These are phyloP conservation scores for Pecoramyces ruminantium DNA, from an alignment of 192 early-diverging fungal species.

Conservation along the genomic window DNA sequence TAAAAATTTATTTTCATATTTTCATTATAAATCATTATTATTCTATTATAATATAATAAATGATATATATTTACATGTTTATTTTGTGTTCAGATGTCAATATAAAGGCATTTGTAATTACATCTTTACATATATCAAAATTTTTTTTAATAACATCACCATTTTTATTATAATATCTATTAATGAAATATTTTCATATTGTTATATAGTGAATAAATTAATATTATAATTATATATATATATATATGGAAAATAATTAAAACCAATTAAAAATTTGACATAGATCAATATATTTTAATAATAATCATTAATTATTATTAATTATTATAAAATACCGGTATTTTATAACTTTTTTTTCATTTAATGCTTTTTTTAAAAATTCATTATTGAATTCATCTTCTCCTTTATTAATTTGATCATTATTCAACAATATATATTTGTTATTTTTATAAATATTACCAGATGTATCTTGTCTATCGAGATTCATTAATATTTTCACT, in stretches of 20 bases:
- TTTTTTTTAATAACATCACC: background rate
- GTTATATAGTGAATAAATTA: too few species aligned
- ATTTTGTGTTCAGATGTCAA: background rate
- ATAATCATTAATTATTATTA: too few species aligned
- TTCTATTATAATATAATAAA: too few species aligned
- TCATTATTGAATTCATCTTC: background rate
- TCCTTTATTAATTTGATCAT: background rate
- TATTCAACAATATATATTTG: background rate
- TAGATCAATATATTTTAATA: too few species aligned
- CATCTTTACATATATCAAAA: background rate
- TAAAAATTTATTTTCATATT: too few species aligned
- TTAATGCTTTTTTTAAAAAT: background rate
- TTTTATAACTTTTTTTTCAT: background rate
- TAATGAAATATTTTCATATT: background rate
- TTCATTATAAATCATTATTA: too few species aligned
- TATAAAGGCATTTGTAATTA: background rate
- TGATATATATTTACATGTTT: background rate
- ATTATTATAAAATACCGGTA: background rate
- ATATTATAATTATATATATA: too few species aligned
- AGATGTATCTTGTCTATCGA: background rate
- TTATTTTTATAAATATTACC: background rate
- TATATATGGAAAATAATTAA: too few species aligned
- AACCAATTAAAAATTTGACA: too few species aligned
- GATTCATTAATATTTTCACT: background rate
- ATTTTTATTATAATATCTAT: background rate